Conservation (phyloP, 371 early-diverging fungal species). For the Mucor saturninus region DNA sequence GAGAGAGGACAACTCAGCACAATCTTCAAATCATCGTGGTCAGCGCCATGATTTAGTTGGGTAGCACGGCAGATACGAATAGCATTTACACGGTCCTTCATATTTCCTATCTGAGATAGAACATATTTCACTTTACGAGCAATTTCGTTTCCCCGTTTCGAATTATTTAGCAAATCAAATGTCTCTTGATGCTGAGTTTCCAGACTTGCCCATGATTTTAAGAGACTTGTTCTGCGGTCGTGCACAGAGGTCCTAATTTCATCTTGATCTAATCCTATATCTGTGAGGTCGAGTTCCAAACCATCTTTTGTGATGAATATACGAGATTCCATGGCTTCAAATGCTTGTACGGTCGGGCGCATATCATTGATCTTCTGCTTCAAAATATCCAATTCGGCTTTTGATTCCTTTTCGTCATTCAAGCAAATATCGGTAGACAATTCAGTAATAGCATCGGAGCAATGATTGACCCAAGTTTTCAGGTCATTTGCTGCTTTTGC, state of each 20-base stretch:
- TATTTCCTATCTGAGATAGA: constrained; percentile 43
- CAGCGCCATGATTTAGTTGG: constrained; percentile 6
- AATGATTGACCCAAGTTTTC: constrained; percentile 48
- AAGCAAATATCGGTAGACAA: constrained; percentile 45
- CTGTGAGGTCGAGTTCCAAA: constrained; percentile 26
- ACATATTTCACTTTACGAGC: constrained; percentile 52
- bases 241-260: constrained; percentile 32
- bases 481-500: constrained; percentile 46
- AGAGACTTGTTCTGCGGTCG: constrained; percentile 31
- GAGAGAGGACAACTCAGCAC: constrained; percentile 39
- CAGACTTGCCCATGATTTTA: constrained; percentile 44
- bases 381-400: constrained; percentile 38
- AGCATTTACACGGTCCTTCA: constrained; percentile 43
- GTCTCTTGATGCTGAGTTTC: constrained; percentile 34
- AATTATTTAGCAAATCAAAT: constrained; percentile 29
- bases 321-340: constrained; percentile 41
- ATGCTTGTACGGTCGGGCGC: constrained; percentile 43
- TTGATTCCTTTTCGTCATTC: constrained; percentile 45
- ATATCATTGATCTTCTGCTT: constrained; percentile 44
- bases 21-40: constrained; percentile 25
- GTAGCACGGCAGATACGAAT: constrained; percentile 33
- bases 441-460: constrained; percentile 42
- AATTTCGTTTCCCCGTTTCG: constrained; percentile 42
- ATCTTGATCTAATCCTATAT: constrained; percentile 28
- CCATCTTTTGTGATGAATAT: constrained; percentile 38